These are phyloP conservation scores for Globisporangium echinulatum DNA, from an alignment of 352 stramenopile genomes.

Conservation along the genomic window DNA sequence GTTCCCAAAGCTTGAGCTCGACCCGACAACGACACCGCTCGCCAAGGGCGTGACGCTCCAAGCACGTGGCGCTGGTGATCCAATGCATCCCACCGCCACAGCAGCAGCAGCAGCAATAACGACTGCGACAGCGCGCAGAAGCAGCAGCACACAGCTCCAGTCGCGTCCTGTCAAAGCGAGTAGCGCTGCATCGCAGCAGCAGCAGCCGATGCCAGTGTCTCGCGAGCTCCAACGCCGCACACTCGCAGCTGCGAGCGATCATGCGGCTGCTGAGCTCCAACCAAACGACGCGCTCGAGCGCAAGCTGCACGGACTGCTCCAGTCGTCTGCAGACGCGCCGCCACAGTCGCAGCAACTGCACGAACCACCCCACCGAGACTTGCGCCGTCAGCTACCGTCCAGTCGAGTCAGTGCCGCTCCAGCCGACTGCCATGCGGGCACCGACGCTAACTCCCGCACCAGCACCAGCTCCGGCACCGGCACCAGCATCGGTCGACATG, in stretches of 20 bases:
- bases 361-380: neutral
- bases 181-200: neutral
- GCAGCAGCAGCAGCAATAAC: neutral
- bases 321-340: neutral
- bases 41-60: conserved; percentile 39
- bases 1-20: conserved; percentile 32
- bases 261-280: conserved; percentile 4
- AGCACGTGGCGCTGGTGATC: too few species aligned
- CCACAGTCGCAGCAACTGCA: neutral
- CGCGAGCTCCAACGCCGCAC: neutral
- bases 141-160: too few species aligned
- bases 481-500: neutral
- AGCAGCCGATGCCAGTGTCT: neutral
- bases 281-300: conserved; percentile 15
- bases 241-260: neutral
- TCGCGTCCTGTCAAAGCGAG: too few species aligned
- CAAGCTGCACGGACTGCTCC: conserved; percentile 9
- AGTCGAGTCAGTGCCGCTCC: neutral
- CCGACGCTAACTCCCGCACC: too few species aligned
- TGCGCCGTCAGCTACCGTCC: neutral
- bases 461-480: too few species aligned
- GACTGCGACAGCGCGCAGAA: neutral
- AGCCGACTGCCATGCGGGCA: too few species aligned
- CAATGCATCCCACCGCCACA: neutral
- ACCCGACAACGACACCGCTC: conserved; percentile 33